These are phyloP conservation scores for Aspergillus baeticus DNA, from an alignment of 495 filamentous ascomycete genomes.

Conservation along the genomic window DNA sequence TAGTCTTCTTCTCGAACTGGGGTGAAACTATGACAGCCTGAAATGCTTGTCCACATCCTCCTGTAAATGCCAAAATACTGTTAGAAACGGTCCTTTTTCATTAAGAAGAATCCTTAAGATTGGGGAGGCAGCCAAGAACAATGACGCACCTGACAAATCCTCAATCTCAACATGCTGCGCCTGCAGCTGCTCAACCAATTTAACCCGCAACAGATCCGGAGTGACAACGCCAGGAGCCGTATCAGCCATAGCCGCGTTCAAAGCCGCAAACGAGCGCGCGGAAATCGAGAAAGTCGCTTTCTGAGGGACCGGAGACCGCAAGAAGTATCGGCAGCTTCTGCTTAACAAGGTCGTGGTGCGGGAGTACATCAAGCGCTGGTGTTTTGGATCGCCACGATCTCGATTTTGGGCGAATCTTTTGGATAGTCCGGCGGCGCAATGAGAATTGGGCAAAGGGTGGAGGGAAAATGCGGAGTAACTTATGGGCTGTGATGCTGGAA, in stretches of 20 bases:
- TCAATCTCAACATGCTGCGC: slow-evolving; percentile 88
- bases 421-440: not conserved
- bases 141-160: slow-evolving; percentile 78
- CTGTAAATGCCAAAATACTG: slow-evolving; percentile 37
- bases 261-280: slow-evolving; percentile 38
- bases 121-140: not conserved
- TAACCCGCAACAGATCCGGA: slow-evolving; percentile 61
- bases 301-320: slow-evolving; percentile 29
- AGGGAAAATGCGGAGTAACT: not conserved
- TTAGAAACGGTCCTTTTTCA: not conserved
- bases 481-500: not conserved
- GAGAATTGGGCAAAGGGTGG: not conserved
- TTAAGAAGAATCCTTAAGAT: not conserved
- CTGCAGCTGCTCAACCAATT: slow-evolving; percentile 69
- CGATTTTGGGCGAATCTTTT: not conserved
- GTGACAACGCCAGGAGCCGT: slow-evolving; percentile 63
- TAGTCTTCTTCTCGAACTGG: slow-evolving; percentile 80
- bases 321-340: slow-evolving; percentile 46
- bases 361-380: slow-evolving; percentile 41
- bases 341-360: slow-evolving; percentile 40
- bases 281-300: slow-evolving; percentile 39
- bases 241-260: slow-evolving; percentile 46
- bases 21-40: slow-evolving; percentile 88
- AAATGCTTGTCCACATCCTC: slow-evolving; percentile 94
- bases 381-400: not conserved